A percentile compares a stretch with the other conserved stretches of the same genome.
Evolutionary conservation across 805 yeast genomes (phyloP).

Genomic region (Huiozyma naganishii): DNA sequence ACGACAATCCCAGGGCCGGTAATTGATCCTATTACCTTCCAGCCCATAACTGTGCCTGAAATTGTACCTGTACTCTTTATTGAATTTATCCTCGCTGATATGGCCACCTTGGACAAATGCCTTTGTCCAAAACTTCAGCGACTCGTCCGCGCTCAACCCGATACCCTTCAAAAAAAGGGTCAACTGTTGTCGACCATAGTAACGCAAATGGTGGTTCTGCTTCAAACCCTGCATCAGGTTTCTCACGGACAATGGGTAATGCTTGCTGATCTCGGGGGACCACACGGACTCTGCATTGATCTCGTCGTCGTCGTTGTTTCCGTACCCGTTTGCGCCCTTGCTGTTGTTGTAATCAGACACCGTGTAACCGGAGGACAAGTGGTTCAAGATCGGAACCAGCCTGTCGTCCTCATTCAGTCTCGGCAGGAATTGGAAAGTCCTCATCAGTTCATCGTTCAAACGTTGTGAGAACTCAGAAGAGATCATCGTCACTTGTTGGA

Average conservation of each 20-base stretch:
- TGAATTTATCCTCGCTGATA: constrained; percentile 61
- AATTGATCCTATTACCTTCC: constrained; percentile 81
- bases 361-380: constrained; percentile 64
- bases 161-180: constrained; percentile 79
- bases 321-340: constrained; percentile 23
- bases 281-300: constrained; percentile 55
- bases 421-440: constrained; percentile 70
- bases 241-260: constrained; percentile 76
- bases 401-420: constrained; percentile 88
- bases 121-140: constrained; percentile 71
- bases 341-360: constrained; percentile 35
- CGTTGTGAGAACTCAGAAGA: constrained; percentile 53
- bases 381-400: constrained; percentile 70
- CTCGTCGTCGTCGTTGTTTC: constrained; percentile 30
- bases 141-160: constrained; percentile 81
- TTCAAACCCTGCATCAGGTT: constrained; percentile 53
- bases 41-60: constrained; percentile 84
- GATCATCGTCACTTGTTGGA: constrained; percentile 63
- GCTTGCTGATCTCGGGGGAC: constrained; percentile 41
- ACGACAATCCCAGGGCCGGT: constrained; percentile 77
- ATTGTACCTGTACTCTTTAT: constrained; percentile 81
- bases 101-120: constrained; percentile 45
- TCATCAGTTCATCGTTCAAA: constrained; percentile 41
- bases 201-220: constrained; percentile 61
- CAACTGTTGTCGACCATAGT: constrained; percentile 77